Conservation (phyloP, 1,139 yeast genomes). For the Zhuliangozyma blackwelliae region DNA sequence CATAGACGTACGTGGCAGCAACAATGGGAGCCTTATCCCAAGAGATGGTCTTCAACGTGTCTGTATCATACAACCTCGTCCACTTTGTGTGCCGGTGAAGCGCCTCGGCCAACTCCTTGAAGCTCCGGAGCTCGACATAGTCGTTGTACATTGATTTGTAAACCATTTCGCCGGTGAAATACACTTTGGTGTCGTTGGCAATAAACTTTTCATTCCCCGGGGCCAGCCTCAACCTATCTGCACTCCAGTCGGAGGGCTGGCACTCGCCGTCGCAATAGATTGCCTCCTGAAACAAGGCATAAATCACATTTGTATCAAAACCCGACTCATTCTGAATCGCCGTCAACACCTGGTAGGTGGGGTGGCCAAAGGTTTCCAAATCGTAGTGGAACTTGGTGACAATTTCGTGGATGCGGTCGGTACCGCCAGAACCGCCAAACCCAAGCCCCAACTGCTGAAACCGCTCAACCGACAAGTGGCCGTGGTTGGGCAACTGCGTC, state of each 20-base stretch:
- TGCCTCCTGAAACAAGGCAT: conserved; percentile 55
- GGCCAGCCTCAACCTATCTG: conserved; percentile 34
- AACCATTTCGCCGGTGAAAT: conserved; percentile 58
- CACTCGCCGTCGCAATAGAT: conserved; percentile 45
- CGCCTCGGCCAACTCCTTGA: conserved; percentile 37
- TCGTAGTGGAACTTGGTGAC: conserved; percentile 39
- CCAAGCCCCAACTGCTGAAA: conserved; percentile 49
- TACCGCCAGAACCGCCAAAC: conserved; percentile 50
- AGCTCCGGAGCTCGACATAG: conserved; percentile 36
- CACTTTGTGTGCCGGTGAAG: conserved; percentile 40
- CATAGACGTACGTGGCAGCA: conserved; percentile 47
- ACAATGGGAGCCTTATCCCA: conserved; percentile 45
- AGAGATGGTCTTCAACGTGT: conserved; percentile 21
- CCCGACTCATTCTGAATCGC: conserved; percentile 27
- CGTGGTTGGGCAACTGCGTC: conserved; percentile 45
- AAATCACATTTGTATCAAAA: conserved; percentile 51
- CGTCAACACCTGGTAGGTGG: conserved; percentile 32
- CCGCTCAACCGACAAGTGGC: conserved; percentile 43
- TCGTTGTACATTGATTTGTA: conserved; percentile 48
- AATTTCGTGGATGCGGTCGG: conserved; percentile 42
- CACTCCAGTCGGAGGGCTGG: conserved; percentile 42
- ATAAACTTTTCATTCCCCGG: conserved; percentile 25
- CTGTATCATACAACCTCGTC: conserved; percentile 38
- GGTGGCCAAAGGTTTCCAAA: conserved; percentile 25
- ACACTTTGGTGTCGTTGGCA: conserved; percentile 18